Conservation (phyloP, 2,329 filamentous ascomycete species). For the Cercospora berteroae region DNA sequence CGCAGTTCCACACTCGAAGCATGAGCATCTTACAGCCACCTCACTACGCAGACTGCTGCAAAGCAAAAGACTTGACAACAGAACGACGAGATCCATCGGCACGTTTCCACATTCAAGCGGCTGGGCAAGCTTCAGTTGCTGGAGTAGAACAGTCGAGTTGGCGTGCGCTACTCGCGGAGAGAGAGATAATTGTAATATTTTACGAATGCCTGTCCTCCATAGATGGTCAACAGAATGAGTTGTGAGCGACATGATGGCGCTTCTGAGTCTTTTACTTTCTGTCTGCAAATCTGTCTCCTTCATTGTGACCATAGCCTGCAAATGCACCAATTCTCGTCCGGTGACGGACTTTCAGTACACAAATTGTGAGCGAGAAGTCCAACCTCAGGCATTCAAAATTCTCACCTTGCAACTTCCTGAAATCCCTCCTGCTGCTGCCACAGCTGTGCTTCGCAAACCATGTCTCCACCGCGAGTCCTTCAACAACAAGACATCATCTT, state of each 20-base stretch:
- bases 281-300: background rate
- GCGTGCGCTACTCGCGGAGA: background rate
- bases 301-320: background rate
- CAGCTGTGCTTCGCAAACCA: background rate
- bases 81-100: background rate
- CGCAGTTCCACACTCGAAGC: background rate
- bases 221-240: background rate
- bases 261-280: background rate
- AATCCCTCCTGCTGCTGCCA: background rate
- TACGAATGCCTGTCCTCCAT: background rate
- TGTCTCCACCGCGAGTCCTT: conserved; percentile 9
- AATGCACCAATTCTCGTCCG: background rate
- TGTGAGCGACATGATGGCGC: background rate
- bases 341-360: no score
- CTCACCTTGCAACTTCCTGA: background rate
- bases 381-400: background rate
- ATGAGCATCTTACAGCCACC: background rate
- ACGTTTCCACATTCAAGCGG: background rate
- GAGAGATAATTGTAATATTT: background rate
- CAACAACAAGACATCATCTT: conserved; percentile 51
- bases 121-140: background rate
- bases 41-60: background rate
- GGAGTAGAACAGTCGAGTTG: background rate
- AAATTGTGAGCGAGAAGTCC: background rate
- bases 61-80: background rate